Evolutionary conservation across 208 protist species (phyloP).

Genomic region (Kentomonas sorsogonicus): DNA sequence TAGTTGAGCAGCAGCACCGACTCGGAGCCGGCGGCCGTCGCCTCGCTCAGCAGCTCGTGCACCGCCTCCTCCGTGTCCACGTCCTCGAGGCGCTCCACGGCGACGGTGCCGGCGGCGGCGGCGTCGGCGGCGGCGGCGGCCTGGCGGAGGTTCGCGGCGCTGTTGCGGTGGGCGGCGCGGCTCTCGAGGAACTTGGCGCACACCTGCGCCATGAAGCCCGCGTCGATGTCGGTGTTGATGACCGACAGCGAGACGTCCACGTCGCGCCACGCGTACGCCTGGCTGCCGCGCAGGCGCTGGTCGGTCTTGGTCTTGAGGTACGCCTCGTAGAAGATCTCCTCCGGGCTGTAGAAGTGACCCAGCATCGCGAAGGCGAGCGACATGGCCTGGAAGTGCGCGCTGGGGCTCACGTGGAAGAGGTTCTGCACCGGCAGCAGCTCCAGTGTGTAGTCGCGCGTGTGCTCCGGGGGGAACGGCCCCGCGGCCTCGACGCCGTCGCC

Average conservation of each 20-base stretch:
- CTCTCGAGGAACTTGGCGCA: conserved; percentile 79
- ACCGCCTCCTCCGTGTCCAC: conserved; percentile 66
- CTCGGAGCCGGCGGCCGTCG: conserved; percentile 40
- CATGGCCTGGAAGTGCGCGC: conserved; percentile 80
- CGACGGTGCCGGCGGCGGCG: conserved; percentile 20
- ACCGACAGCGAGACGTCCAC: conserved; percentile 85
- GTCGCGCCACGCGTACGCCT: conserved; percentile 85
- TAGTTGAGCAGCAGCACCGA: conserved; percentile 82
- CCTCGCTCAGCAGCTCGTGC: conserved; percentile 55
- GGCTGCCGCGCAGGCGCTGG: conserved; percentile 74
- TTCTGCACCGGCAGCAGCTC: conserved; percentile 76
- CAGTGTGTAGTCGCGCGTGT: conserved; percentile 44
- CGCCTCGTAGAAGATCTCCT: conserved; percentile 89
- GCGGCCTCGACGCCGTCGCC: conserved; percentile 5
- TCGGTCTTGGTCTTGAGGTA: conserved; percentile 86
- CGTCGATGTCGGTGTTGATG: conserved; percentile 83
- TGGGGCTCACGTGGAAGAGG: conserved; percentile 79
- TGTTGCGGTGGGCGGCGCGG: conserved; percentile 26
- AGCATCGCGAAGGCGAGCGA: conserved; percentile 81
- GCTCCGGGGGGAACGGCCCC: conserved; percentile 32
- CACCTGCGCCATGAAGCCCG: conserved; percentile 70
- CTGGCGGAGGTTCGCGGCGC: background rate
- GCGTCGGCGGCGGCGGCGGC: background rate
- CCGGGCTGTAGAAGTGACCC: conserved; percentile 78
- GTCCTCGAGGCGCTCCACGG: conserved; percentile 70